Evolutionary conservation across 2,329 filamentous ascomycete genomes (phyloP), one percentile per base, ranked within the genome.

Genomic region (Aspergillus cejpii): DNA sequence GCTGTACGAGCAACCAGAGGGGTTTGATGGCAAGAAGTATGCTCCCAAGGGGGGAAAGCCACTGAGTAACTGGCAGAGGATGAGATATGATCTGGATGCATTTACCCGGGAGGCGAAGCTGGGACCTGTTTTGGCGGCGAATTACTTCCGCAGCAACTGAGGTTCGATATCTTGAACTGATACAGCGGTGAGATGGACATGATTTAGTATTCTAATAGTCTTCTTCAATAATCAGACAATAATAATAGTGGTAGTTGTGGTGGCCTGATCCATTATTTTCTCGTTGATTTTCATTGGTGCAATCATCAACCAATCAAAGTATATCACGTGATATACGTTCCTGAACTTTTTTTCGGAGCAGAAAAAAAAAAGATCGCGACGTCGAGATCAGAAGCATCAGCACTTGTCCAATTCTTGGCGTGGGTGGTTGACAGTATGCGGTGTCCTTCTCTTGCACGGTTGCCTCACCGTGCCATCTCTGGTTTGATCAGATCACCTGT

Each of bases 1-100:
- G 46, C 53, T 77, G 17, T 77, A 70, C 47, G 68, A 74, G 49
- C 71, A 77, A 56, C 73, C 74, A 0, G 56, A 45, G 20, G 62
- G 52, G 1, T 69, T 75, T 36, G 59, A 68, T 14, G 53, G 41
- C 5, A 55, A 50, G 40, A 59, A 54, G 20, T 60, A 66, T 49
- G 62, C 61, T 17, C 63, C 69, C 36, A 48, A 62, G 6, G 55
- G 57, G 17, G 68, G 65, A 0, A 60, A 67, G 44, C 55, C 60
- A 1, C n/a, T 75, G 39, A 52, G 66, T 0, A 61, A 58, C 19
- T 52, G 48, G 60, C 29, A 43, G 14, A 64, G 74, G 12, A 68
- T 74, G 50, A 55, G 72, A 12, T 77, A 64, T 49, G 61, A 72
- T 44, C 49, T 73, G 37, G 70, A 71, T 39, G 55, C 51, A 1